Evolutionary conservation across 2,329 filamentous ascomycete species (phyloP), one percentile per base, ranked within the genome.

Genomic region (Aspergillus pseudotamarii): DNA sequence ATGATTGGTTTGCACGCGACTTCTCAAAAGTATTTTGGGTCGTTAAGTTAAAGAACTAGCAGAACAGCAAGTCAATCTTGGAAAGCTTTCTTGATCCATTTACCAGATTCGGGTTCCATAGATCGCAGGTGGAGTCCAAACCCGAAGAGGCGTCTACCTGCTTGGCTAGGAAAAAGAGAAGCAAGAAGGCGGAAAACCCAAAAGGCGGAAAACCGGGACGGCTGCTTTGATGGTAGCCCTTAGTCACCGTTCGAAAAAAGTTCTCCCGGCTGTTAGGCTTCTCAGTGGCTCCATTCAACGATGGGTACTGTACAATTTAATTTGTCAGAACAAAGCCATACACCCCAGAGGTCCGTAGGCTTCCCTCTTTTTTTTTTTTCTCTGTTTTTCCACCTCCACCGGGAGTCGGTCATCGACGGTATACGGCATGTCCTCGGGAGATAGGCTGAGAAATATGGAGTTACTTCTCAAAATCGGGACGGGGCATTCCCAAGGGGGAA

Each of bases 401-500:
- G 48, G 28, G 28, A n/a, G 28, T 32, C 28, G 28, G 28, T 30
- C 28, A n/a, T 51, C 26, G 16, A 32, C 10, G 28, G 28, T n/a
- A 30, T 30, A 32, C 28, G 48, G 28, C 21, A 30, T 30, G 48
- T n/a, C n/a, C 28, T 32, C 28, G 48, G 28, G 3, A 32, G 28
- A 21, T 30, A 51, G 28, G 5, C 9, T 51, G 28, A 19, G 16
- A n/a, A 51, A 28, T n/a, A 51, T 51, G 26, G 28, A 51, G 28
- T 21, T 21, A 51, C n/a, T n/a, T 51, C 48, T 28, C 6, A 51
- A 23, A 46, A 54, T 46, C 36, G 30, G 41, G 45, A 61, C 48
- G 45, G 59, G 64, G 59, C 26, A 51, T 26, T 51, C 59, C 60
- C 32, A 60, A 57, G 50, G 11, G 36, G 48, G 60, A 6, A 46